Evolutionary conservation across 257 asterid genomes (phyloP).

Genomic region (Primulina huaijiensis): DNA sequence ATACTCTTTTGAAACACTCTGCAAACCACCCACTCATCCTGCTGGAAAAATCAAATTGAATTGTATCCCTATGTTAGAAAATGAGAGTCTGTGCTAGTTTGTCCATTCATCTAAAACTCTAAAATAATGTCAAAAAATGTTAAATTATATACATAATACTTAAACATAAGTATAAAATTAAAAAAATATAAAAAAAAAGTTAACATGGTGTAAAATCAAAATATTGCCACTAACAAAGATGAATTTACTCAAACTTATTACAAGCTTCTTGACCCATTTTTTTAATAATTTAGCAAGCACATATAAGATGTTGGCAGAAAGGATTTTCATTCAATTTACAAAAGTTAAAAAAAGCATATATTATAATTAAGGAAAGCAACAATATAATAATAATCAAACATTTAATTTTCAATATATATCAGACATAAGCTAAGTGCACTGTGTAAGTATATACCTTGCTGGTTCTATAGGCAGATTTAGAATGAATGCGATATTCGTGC

Average conservation of each 20-base stretch:
- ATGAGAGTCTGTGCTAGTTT: neutral
- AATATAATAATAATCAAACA: neutral
- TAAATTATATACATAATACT: no score
- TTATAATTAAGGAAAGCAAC: neutral
- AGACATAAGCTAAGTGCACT: neutral
- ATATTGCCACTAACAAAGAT: no score
- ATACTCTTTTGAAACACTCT: slow-evolving; percentile 82
- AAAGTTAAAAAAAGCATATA: no score
- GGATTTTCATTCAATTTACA: no score
- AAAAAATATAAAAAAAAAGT: no score
- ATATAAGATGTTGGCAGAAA: no score
- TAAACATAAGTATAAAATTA: no score
- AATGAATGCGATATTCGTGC: slow-evolving; percentile 92
- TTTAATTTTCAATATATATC: no score
- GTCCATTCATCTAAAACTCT: neutral
- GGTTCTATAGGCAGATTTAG: slow-evolving; percentile 69
- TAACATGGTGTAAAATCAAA: no score
- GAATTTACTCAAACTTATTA: no score
- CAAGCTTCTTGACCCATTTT: no score
- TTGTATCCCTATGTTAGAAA: neutral
- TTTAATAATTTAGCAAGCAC: neutral
- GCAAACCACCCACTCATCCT: slow-evolving; percentile 97
- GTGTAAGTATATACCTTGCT: slow-evolving; percentile 46
- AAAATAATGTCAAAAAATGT: neutral
- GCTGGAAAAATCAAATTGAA: slow-evolving; percentile 35